Evolutionary conservation across 23 red algal species (phyloP), one percentile per base, ranked within the genome.

Genomic region (Rhodosorus marinus): DNA sequence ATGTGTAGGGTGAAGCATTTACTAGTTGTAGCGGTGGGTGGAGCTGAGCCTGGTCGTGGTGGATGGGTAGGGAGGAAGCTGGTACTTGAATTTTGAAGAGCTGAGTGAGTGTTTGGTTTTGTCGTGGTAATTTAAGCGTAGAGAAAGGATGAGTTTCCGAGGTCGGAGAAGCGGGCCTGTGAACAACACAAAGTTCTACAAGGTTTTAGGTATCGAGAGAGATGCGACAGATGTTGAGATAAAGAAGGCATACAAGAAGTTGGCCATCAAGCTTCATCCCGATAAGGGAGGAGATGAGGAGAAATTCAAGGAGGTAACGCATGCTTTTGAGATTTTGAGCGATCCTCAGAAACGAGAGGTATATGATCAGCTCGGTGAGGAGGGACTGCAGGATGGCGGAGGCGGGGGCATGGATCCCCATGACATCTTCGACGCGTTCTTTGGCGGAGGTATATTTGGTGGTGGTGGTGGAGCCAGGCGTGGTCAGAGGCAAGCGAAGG

Each of bases 221-320:
- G 75, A 92, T 32, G 83, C 83, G n/a, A 45, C 43, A 43, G 54
- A 59, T 17, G 70, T 47, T 20, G 53, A 70, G 27, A 68, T 92
- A 29, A 92, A 92, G 55, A 92, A 92, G 63, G 64, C 83, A 2
- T 92, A 81, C 51, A 57, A 70, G 14, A 80, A 74, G 22, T 42
- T 80, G 27, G 72, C 72, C 9, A 45, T 92, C 54, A 79, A 61
- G 17, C 49, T 74, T 28, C 83, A 98, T 48, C 90, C 90, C 14
- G 90, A 98, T 63, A 83, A 83, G 50, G 78, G 78, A 26, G 76
- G 76, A 36, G 79, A 98, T 69, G 66, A 84, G 65, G 90, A 98
- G 42, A 59, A 75, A 14, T 98, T 98, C 49, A 84, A 98, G 47
- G 78, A 98, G 33, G 69, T 98, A 31, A 76, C 76, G 8, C 70